Percentiles rank a stretch among this genome's conserved stretches.
phyloP scores from a whole-genome alignment of 2,329 filamentous ascomycete species.

The Trichoderma sp. region DNA sequence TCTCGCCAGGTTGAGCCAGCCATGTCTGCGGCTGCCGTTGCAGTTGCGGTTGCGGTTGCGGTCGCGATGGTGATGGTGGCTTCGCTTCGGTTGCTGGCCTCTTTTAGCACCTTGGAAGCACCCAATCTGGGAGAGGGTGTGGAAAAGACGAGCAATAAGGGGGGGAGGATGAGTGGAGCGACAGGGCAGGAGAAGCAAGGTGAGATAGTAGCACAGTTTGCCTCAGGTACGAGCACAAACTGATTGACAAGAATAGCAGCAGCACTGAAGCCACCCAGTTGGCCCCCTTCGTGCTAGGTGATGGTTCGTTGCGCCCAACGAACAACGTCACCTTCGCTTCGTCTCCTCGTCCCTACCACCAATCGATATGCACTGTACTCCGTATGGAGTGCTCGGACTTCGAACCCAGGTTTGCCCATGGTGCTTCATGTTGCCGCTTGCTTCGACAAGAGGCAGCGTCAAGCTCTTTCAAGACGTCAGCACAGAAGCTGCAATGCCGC shows the following conservation, averaged over 20 bases:
- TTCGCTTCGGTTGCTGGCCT: not conserved
- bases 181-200: slow-evolving; percentile 1
- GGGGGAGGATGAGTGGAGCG: slow-evolving; percentile 12
- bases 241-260: slow-evolving; percentile 12
- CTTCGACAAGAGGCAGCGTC: not conserved
- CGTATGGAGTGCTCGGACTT: not conserved
- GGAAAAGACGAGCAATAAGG: not conserved
- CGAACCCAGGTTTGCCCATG: too few species aligned
- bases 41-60: not conserved
- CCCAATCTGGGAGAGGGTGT: slow-evolving; percentile 3
- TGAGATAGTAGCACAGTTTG: slow-evolving; percentile 5
- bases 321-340: slow-evolving; percentile 13
- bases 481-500: not conserved
- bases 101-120: slow-evolving; percentile 1
- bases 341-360: not conserved
- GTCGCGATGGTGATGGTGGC: slow-evolving; percentile 6
- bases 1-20: not conserved
- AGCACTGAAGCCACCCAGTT: not conserved
- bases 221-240: slow-evolving; percentile 6
- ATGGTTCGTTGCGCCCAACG: slow-evolving; percentile 2
- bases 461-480: not conserved
- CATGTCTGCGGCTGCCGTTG: not conserved
- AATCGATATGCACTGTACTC: not conserved
- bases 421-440: not conserved
- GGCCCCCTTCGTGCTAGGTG: not conserved